Evolutionary conservation across 2,329 filamentous ascomycete species (phyloP).

Genomic region (Sphaceloma murrayae): DNA sequence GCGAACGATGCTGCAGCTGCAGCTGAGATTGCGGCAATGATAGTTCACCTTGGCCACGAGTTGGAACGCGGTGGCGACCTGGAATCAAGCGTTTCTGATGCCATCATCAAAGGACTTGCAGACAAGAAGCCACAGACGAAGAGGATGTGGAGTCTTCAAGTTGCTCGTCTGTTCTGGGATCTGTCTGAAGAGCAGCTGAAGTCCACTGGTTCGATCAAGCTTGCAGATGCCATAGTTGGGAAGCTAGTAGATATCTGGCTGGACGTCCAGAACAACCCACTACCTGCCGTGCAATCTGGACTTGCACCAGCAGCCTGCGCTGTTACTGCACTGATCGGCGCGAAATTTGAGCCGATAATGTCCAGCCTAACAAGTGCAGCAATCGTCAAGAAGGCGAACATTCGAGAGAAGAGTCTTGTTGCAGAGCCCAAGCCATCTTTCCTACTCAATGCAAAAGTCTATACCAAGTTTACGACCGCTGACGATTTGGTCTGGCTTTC

Average conservation of each 20-base stretch:
- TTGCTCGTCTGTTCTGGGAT: constrained; percentile 60
- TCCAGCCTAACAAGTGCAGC: constrained; percentile 45
- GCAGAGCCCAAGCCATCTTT: constrained; percentile 78
- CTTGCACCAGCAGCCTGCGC: constrained; percentile 73
- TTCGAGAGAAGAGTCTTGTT: constrained; percentile 56
- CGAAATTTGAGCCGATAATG: constrained; percentile 45
- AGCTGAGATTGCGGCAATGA: constrained; percentile 64
- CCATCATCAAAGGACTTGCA: constrained; percentile 67
- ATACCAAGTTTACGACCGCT: constrained; percentile 63
- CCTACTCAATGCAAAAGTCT: constrained; percentile 73
- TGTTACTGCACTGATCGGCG: constrained; percentile 52
- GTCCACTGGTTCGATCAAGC: constrained; percentile 36
- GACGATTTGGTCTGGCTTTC: constrained; percentile 73
- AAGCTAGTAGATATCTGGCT: constrained; percentile 61
- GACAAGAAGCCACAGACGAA: constrained; percentile 76
- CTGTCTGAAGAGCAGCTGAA: constrained; percentile 41
- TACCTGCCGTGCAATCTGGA: constrained; percentile 70
- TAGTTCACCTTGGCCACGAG: constrained; percentile 53
- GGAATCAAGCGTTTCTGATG: constrained; percentile 58
- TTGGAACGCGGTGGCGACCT: constrained; percentile 52
- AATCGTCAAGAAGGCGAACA: constrained; percentile 51
- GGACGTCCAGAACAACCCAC: constrained; percentile 68
- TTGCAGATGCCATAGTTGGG: constrained; percentile 43
- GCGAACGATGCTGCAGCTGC: constrained; percentile 75
- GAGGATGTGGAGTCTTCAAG: constrained; percentile 68